Percentiles rank a stretch among this genome's conserved stretches.
Conservation (phyloP, 495 filamentous ascomycete genomes). For the Penicillium malachiteum region DNA sequence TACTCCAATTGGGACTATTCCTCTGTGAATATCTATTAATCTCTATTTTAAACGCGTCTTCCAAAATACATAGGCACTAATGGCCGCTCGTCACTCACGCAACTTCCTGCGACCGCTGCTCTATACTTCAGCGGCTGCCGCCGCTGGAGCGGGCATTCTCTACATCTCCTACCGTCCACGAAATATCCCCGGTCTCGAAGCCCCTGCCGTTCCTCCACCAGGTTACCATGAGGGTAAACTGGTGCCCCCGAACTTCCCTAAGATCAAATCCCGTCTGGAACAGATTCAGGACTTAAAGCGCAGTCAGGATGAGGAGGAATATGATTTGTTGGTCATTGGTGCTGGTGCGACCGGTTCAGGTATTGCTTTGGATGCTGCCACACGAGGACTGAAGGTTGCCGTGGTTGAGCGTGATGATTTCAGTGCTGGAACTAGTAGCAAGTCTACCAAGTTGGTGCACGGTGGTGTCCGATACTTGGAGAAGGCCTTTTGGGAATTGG, state of each 20-base stretch:
- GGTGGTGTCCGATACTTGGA: slow-evolving; percentile 95
- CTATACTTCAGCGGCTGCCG: slow-evolving; percentile 59
- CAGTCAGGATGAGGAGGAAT: slow-evolving; percentile 45
- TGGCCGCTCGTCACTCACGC: slow-evolving; percentile 58
- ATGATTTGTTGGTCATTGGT: slow-evolving; percentile 90
- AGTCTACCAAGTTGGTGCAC: slow-evolving; percentile 96
- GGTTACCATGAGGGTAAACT: slow-evolving; percentile 78
- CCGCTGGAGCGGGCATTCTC: slow-evolving; percentile 60
- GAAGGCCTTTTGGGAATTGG: slow-evolving; percentile 94
- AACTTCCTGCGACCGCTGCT: slow-evolving; percentile 59
- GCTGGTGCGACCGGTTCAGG: slow-evolving; percentile 91
- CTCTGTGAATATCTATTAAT: not conserved
- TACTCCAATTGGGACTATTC: not conserved
- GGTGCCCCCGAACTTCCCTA: slow-evolving; percentile 77
- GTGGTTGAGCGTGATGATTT: slow-evolving; percentile 97
- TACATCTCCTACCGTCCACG: slow-evolving; percentile 81
- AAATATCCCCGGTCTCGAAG: slow-evolving; percentile 81
- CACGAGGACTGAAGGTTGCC: slow-evolving; percentile 88
- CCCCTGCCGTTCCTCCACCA: slow-evolving; percentile 75
- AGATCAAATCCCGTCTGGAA: slow-evolving; percentile 64
- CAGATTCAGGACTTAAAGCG: slow-evolving; percentile 54
- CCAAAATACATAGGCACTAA: slow-evolving; percentile 21
- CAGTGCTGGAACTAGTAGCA: slow-evolving; percentile 87
- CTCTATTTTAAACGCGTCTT: not conserved
- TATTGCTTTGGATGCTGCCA: slow-evolving; percentile 91